phyloP scores from a whole-genome alignment of 2,329 filamentous ascomycete species.

The Reticulascus tulasneorum region DNA sequence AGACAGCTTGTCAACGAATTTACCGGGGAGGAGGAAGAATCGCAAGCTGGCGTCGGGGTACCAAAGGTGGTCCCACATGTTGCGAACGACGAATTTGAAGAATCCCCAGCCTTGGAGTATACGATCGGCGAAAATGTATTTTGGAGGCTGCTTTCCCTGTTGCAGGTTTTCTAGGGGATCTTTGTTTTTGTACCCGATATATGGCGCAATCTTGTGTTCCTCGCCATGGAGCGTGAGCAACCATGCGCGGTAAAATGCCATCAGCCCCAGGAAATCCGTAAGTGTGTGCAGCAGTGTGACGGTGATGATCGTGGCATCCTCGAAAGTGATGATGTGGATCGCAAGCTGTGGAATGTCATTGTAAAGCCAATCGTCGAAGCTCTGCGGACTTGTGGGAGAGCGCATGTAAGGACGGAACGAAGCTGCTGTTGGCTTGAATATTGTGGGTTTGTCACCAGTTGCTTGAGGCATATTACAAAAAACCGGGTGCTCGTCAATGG shows the following conservation, averaged over 20 bases:
- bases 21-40: background rate
- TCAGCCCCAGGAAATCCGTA: slow-evolving; percentile 39
- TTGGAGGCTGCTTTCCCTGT: background rate
- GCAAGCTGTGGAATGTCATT: slow-evolving; percentile 41
- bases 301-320: slow-evolving; percentile 43
- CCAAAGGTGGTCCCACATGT: background rate
- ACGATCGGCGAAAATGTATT: background rate
- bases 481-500: background rate
- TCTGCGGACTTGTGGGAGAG: slow-evolving; percentile 9
- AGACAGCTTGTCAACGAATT: slow-evolving; percentile 9
- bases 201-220: slow-evolving; percentile 32
- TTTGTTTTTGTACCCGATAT: slow-evolving; percentile 25
- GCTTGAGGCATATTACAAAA: background rate
- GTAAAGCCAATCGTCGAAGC: slow-evolving; percentile 33
- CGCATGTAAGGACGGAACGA: slow-evolving; percentile 11
- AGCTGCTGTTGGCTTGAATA: slow-evolving; percentile 4
- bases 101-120: background rate
- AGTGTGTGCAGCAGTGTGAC: slow-evolving; percentile 42
- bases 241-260: slow-evolving; percentile 40
- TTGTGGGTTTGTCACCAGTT: background rate
- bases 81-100: background rate
- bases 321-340: slow-evolving; percentile 43
- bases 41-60: background rate
- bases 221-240: slow-evolving; percentile 36
- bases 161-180: slow-evolving; percentile 28